Evolutionary conservation across 371 early-diverging fungal species (phyloP).

Genomic region (Rhizomucor pusillus): DNA sequence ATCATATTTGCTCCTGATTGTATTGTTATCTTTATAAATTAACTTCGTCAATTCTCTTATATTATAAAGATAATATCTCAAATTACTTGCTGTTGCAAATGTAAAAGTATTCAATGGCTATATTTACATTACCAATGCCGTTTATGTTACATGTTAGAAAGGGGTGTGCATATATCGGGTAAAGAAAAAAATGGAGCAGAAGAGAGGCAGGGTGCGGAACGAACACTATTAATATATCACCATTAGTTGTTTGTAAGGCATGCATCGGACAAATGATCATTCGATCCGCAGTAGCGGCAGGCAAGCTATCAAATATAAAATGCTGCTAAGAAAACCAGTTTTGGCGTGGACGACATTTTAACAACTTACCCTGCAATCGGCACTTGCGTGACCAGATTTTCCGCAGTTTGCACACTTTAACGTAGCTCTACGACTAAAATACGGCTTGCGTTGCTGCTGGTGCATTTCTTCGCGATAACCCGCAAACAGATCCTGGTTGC

Average conservation of each 20-base stretch:
- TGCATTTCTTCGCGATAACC: conserved; percentile 18
- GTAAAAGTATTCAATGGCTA: too few species aligned
- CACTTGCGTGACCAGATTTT: conserved; percentile 47
- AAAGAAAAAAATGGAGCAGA: too few species aligned
- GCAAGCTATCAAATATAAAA: conserved; percentile 16
- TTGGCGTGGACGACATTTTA: not conserved
- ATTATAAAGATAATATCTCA: too few species aligned
- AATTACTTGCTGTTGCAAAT: too few species aligned
- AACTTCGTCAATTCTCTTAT: too few species aligned
- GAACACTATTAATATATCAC: too few species aligned
- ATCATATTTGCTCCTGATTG: too few species aligned
- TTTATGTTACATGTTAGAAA: too few species aligned
- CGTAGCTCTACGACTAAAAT: conserved; percentile 7
- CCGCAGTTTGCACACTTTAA: conserved; percentile 55
- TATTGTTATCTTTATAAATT: too few species aligned
- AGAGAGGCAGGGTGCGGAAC: too few species aligned
- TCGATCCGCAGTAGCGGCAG: conserved; percentile 43
- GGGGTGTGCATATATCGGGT: too few species aligned
- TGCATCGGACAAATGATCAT: conserved; percentile 34
- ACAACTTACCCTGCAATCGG: conserved; percentile 44
- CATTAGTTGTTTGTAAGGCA: conserved; percentile 20
- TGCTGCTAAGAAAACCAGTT: not conserved
- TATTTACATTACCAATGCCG: too few species aligned
- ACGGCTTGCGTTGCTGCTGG: conserved; percentile 2
- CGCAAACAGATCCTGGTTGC: conserved; percentile 22